Conservation (phyloP, 768 basidiomycete species). For the Leccinum rimulosum region DNA sequence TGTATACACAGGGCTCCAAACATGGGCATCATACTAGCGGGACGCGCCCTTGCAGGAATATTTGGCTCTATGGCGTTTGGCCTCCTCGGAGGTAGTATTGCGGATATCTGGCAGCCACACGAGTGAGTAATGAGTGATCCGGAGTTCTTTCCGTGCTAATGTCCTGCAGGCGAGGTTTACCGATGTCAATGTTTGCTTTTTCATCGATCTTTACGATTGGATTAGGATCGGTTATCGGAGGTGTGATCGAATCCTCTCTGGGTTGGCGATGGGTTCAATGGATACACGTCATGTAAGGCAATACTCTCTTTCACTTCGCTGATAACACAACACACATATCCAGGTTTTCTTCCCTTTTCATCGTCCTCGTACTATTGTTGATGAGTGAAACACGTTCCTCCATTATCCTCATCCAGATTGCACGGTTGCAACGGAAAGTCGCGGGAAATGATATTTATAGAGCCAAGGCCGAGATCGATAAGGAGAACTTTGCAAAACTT, state of each 20-base stretch:
- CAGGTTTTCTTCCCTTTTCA: conserved; percentile 52
- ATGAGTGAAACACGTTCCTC: conserved; percentile 73
- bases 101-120: conserved; percentile 62
- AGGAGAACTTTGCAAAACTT: conserved; percentile 48
- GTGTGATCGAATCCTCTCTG: conserved; percentile 60
- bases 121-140: conserved; percentile 42
- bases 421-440: conserved; percentile 59
- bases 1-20: conserved; percentile 34
- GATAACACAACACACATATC: not conserved
- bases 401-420: conserved; percentile 67
- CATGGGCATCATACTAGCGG: conserved; percentile 55
- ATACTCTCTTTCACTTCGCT: not conserved
- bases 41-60: conserved; percentile 58
- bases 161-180: conserved; percentile 58
- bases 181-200: conserved; percentile 70
- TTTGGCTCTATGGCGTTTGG: conserved; percentile 64
- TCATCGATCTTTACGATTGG: conserved; percentile 56
- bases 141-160: not conserved
- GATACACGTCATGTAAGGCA: conserved; percentile 59
- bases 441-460: conserved; percentile 61
- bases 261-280: conserved; percentile 84
- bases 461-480: conserved; percentile 61
- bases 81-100: conserved; percentile 66
- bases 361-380: conserved; percentile 48
- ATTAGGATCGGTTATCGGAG: conserved; percentile 59